Evolutionary conservation across 768 basidiomycete species (phyloP).

Genomic region (Boletus coccyginus): DNA sequence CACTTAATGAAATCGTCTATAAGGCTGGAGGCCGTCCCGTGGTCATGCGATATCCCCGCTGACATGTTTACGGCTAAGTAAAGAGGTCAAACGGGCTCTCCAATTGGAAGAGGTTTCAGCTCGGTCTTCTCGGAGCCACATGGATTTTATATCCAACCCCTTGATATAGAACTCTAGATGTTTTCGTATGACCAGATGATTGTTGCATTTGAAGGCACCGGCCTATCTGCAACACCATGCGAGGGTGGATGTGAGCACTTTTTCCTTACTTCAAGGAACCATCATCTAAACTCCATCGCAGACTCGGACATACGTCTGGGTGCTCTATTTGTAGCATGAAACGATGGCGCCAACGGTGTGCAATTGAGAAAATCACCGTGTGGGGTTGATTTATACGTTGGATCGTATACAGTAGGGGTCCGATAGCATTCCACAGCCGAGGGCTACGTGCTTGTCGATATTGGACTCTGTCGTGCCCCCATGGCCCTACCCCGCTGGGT

Average conservation of each 20-base stretch:
- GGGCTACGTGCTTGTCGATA: background rate
- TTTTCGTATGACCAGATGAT: conserved; percentile 43
- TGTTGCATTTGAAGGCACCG: conserved; percentile 37
- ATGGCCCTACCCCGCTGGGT: too few species aligned
- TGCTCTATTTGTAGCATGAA: conserved; percentile 39
- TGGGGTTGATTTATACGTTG: conserved; percentile 34
- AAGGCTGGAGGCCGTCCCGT: conserved; percentile 29
- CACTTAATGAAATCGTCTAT: conserved; percentile 34
- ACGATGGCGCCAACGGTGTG: conserved; percentile 26
- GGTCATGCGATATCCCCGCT: background rate
- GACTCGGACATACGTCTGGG: conserved; percentile 36
- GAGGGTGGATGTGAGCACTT: conserved; percentile 30
- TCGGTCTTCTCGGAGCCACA: conserved; percentile 37
- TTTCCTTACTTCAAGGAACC: background rate
- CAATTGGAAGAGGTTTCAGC: conserved; percentile 45
- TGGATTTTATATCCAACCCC: conserved; percentile 28
- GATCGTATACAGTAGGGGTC: background rate
- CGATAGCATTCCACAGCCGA: background rate
- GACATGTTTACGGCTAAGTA: conserved; percentile 43
- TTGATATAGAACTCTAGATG: conserved; percentile 22
- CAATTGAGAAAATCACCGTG: conserved; percentile 39
- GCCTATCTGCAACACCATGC: conserved; percentile 35
- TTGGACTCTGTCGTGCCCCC: background rate
- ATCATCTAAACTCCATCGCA: conserved; percentile 7
- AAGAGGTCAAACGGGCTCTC: conserved; percentile 55